phyloP scores from a whole-genome alignment of 176 grass and related monocot species.

The Panicum miliaceum region DNA sequence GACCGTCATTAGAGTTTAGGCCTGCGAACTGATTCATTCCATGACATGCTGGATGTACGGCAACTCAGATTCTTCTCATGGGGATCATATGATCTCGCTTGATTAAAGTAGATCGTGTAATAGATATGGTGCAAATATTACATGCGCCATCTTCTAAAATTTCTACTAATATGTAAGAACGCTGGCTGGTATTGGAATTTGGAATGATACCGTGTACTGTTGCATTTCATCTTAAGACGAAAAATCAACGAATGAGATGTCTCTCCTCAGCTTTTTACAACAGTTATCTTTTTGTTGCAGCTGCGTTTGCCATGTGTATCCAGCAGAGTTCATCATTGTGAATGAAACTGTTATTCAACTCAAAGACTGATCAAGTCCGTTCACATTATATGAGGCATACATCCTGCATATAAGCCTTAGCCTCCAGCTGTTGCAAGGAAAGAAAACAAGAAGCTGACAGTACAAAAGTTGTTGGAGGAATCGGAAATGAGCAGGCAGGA shows the following conservation, averaged over 20 bases:
- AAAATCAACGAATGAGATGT: slow-evolving; percentile 17
- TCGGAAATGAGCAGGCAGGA: not conserved
- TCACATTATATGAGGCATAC: not conserved
- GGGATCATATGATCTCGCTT: slow-evolving; percentile 32
- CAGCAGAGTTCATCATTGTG: not conserved
- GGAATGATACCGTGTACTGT: slow-evolving; percentile 27
- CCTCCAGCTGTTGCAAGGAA: not conserved
- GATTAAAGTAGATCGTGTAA: slow-evolving; percentile 40
- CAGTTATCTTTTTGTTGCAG: not conserved
- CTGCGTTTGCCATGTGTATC: not conserved
- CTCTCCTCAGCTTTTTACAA: slow-evolving; percentile 1
- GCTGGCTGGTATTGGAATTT: slow-evolving; percentile 22
- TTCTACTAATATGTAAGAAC: slow-evolving; percentile 31
- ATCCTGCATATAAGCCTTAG: not conserved
- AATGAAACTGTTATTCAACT: not conserved
- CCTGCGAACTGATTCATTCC: slow-evolving; percentile 47
- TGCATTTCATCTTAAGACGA: slow-evolving; percentile 34
- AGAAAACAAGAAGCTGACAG: not conserved
- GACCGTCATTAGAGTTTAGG: slow-evolving; percentile 42
- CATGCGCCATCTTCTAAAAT: slow-evolving; percentile 45
- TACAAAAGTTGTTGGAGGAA: not conserved
- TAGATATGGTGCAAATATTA: slow-evolving; percentile 68
- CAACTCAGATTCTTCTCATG: slow-evolving; percentile 45
- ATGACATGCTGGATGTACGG: slow-evolving; percentile 37
- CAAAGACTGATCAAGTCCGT: not conserved